Evolutionary conservation across 352 stramenopile species (phyloP).

Genomic region (Phytophthora hybrid): DNA sequence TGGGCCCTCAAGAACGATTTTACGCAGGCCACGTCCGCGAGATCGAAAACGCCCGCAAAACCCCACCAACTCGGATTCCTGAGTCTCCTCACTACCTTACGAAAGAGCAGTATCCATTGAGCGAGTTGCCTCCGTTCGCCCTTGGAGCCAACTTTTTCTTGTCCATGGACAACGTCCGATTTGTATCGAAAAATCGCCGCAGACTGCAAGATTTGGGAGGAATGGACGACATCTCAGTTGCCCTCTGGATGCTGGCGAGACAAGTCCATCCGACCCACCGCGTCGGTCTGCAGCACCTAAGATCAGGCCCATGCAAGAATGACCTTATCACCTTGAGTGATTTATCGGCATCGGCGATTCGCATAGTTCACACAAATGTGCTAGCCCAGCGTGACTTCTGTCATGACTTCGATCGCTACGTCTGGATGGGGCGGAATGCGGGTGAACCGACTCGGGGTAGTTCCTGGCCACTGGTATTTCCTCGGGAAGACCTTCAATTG

Average conservation of each 20-base stretch:
- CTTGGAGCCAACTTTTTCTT: slow-evolving; percentile 51
- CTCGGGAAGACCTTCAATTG: background rate
- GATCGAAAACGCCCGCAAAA: slow-evolving; percentile 5
- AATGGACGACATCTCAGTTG: slow-evolving; percentile 65
- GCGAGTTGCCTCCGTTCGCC: slow-evolving; percentile 45
- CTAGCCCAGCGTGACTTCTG: slow-evolving; percentile 32
- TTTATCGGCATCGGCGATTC: slow-evolving; percentile 41
- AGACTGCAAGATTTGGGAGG: slow-evolving; percentile 37
- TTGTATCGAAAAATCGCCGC: slow-evolving; percentile 44
- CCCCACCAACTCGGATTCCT: slow-evolving; percentile 29
- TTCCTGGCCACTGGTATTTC: background rate
- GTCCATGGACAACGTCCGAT: slow-evolving; percentile 49
- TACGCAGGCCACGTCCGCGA: slow-evolving; percentile 13
- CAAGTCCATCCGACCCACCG: slow-evolving; percentile 50
- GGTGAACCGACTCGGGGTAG: background rate
- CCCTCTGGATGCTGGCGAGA: slow-evolving; percentile 56
- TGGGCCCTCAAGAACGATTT: slow-evolving; percentile 15
- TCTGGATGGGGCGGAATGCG: slow-evolving; percentile 31
- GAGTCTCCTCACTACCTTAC: slow-evolving; percentile 36
- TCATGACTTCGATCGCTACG: slow-evolving; percentile 36
- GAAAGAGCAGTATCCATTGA: slow-evolving; percentile 33
- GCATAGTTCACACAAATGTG: slow-evolving; percentile 51
- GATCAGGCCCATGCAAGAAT: slow-evolving; percentile 34
- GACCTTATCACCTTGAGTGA: slow-evolving; percentile 50
- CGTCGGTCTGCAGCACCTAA: slow-evolving; percentile 39